A percentile compares a stretch with the other conserved stretches of the same genome.
phyloP scores from a whole-genome alignment of 441 rosid genomes.

The Gossypium aridum region DNA sequence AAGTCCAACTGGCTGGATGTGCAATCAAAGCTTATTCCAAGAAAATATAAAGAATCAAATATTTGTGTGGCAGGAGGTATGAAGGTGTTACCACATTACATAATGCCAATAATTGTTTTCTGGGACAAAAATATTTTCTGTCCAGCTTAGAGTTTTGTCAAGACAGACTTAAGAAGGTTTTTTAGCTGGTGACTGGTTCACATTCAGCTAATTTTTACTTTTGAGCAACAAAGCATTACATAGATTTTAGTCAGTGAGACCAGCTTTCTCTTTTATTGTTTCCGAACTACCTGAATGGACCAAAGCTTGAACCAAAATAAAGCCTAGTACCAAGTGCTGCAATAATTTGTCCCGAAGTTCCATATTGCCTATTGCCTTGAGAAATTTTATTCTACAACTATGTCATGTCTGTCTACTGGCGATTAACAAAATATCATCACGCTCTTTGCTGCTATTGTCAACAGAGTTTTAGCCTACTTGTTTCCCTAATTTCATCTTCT shows the following conservation, averaged over 20 bases:
- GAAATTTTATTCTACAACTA: neutral
- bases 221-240: neutral
- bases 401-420: neutral
- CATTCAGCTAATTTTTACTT: neutral
- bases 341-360: neutral
- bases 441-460: neutral
- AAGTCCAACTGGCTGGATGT: conserved; percentile 96
- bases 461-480: neutral
- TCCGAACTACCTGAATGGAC: neutral
- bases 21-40: conserved; percentile 72
- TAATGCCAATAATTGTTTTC: conserved; percentile 2
- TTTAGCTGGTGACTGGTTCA: neutral
- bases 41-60: conserved; percentile 59
- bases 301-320: neutral
- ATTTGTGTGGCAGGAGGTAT: conserved; percentile 98
- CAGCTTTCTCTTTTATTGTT: neutral
- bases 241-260: neutral
- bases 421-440: neutral
- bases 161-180: neutral
- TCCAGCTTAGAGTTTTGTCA: neutral
- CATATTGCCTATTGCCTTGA: neutral
- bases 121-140: neutral
- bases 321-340: neutral
- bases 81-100: conserved; percentile 38
- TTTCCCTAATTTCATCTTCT: neutral